These are phyloP conservation scores for Hamamelis virginiana DNA, from an alignment of 164 flowering plant genomes.

Conservation along the genomic window DNA sequence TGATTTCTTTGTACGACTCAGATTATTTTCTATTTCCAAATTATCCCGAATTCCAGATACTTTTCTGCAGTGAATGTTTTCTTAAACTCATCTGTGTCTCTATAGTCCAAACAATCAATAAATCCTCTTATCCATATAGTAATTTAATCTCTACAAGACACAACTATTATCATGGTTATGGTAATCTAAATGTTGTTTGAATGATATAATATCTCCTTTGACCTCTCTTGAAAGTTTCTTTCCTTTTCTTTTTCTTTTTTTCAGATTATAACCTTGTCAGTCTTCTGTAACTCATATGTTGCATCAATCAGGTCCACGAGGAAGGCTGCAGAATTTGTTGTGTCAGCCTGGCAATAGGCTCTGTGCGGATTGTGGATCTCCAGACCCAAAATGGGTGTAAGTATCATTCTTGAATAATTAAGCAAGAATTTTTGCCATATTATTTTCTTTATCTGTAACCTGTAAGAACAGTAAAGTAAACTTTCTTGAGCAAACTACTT, in stretches of 20 bases:
- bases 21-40: too few species aligned
- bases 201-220: too few species aligned
- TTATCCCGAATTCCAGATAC: too few species aligned
- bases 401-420: conserved; percentile 25
- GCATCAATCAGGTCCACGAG: conserved; percentile 43
- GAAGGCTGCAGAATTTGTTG: conserved; percentile 55
- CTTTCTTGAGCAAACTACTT: neutral
- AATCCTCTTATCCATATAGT: too few species aligned
- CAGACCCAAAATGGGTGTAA: conserved; percentile 99
- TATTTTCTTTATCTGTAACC: neutral
- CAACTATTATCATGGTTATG: too few species aligned
- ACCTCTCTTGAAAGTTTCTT: neutral
- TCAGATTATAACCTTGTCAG: neutral
- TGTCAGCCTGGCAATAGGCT: conserved; percentile 50
- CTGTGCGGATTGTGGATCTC: conserved; percentile 96
- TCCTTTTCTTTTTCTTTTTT: neutral
- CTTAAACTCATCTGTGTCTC: too few species aligned
- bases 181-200: too few species aligned
- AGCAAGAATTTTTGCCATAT: neutral
- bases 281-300: neutral
- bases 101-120: too few species aligned
- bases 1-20: too few species aligned
- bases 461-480: too few species aligned
- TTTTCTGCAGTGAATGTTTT: too few species aligned
- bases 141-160: too few species aligned